Evolutionary conservation across 2,329 filamentous ascomycete species (phyloP).

Genomic region (Hypoxylon sp.): DNA sequence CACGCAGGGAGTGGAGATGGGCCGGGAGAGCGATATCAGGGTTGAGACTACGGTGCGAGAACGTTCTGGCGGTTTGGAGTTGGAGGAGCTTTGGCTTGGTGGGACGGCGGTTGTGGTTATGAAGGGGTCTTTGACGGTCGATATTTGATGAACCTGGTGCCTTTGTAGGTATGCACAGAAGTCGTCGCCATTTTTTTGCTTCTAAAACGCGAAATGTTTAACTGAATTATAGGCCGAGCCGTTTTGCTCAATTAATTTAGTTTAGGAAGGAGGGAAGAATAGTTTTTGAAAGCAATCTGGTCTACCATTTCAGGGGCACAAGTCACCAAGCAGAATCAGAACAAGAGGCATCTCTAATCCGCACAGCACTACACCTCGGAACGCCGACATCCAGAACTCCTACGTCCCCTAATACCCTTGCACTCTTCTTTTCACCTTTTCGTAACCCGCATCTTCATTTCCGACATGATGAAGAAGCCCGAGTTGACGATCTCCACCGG

Average conservation of each 20-base stretch:
- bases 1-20: slow-evolving; percentile 77
- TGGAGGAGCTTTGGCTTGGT: slow-evolving; percentile 49
- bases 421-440: slow-evolving; percentile 15
- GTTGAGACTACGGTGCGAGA: slow-evolving; percentile 57
- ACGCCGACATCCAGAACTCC: neutral
- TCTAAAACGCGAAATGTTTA: neutral
- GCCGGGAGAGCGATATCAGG: slow-evolving; percentile 65
- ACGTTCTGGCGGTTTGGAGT: slow-evolving; percentile 24
- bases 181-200: no score
- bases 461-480: slow-evolving; percentile 42
- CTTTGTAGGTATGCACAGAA: no score
- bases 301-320: neutral
- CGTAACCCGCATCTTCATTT: slow-evolving; percentile 42
- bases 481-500: slow-evolving; percentile 40
- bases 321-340: neutral
- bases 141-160: slow-evolving; percentile 31
- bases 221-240: neutral
- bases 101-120: slow-evolving; percentile 51
- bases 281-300: neutral
- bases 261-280: neutral
- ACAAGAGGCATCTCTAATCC: neutral
- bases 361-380: neutral
- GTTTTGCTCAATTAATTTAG: neutral
- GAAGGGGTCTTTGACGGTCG: slow-evolving; percentile 48
- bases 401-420: neutral